Base-by-base conservation (phyloP, 2,329 filamentous ascomycete species). In the Sporothrix brunneoviolacea region DNA sequence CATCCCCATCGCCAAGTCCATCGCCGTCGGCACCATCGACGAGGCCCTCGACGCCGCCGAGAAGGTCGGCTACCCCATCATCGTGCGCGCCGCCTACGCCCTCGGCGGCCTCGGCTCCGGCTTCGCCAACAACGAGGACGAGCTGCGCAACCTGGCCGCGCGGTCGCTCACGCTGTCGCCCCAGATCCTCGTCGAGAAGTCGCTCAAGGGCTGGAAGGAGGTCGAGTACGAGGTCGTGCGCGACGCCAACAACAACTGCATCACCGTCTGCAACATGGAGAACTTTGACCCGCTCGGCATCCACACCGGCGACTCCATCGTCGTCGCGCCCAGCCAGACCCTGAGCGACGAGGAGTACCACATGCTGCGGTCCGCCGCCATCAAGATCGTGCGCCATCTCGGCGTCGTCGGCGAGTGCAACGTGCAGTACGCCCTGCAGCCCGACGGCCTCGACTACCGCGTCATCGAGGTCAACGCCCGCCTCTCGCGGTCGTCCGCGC, bases 401-500 rank as follows among this genome's bases (percentile, higher is more conserved):
- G 91, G 91, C 59, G 93, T 98, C 45, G 91, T 97, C 42, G 93
- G 93, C 68, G 93, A 98, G 74, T 98, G 93, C 72, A 98, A 98
- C 68, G 91, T 96, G 30, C 91, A 97, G 71, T 98, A 98, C 69
- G 91, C 91, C 57, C 81, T 98, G 56, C 90, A 96, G 70, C 93
- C 93, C 15, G 91, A 96, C 71, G 91, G 91, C 52, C 83, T 96
- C 54, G 93, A 98, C 74, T 98, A 97, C 77, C 83, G 93, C 67
- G 91, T 98, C 57, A 98, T 98, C 62, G 93, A 98, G 71, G 91
- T 98, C 70, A 98, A 98, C 68, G 93, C 93, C 60, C 91, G 93
- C 83, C 83, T 98, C 46, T 97, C 93, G 64, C 88, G 93, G 63
- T 98, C 93, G 40, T 98, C 93, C 52, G 93, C 93, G 57, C 79